phyloP scores from a whole-genome alignment of 2,329 filamentous ascomycete genomes.

The Penicillium crustosum region DNA sequence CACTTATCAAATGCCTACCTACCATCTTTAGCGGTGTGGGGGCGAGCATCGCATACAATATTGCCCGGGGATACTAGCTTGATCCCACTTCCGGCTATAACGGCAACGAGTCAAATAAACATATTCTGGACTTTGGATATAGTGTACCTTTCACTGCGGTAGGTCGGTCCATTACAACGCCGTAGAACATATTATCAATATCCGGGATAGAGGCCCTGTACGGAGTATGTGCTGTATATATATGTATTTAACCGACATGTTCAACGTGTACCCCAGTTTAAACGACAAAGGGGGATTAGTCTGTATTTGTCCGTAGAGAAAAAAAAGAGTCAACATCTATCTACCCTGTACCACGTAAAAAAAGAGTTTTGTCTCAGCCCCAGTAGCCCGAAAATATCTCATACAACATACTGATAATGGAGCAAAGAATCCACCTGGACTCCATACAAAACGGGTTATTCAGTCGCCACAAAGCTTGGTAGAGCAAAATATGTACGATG shows the following conservation, averaged over 20 bases:
- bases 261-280: neutral
- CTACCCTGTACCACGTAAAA: neutral
- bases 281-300: neutral
- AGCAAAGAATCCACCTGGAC: neutral
- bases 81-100: neutral
- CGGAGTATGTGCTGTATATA: no score
- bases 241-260: neutral
- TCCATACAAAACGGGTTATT: neutral
- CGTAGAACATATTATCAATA: neutral
- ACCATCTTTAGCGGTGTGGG: no score
- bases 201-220: no score
- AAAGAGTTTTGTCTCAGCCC: neutral
- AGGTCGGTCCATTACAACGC: neutral
- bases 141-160: neutral
- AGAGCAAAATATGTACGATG: neutral
- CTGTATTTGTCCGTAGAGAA: neutral
- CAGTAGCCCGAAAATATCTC: neutral
- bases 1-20: neutral
- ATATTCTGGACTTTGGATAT: neutral
- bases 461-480: slow-evolving; percentile 3
- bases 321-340: neutral
- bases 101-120: neutral
- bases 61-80: neutral
- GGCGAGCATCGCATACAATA: neutral
- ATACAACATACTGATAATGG: neutral